Base-by-base conservation (phyloP, 148 eudicot genomes). In the Bassia scoparia region DNA sequence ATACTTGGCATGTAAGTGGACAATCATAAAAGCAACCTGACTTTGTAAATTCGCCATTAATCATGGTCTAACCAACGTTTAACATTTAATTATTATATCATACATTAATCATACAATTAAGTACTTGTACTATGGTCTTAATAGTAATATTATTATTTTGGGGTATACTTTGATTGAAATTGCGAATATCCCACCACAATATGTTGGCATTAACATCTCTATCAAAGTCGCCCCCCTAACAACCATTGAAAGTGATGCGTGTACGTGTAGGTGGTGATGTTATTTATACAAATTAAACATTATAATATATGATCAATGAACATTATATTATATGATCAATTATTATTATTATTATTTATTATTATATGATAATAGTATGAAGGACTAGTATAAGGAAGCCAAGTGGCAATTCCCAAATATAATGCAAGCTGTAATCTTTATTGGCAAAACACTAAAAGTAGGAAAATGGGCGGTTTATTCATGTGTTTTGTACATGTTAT, bases 401-500 rank as follows among this genome's bases (percentile, higher is more conserved):
- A 79, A 46, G 72, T 79, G 78, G 52, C 12, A 41, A 10, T 0
- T 61, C 16, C 37, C 3, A 41, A 20, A 13, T 18, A 26, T 5
- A 14, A n/a, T 34, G 70, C 35, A 27, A 68, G 77, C 69, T 66
- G 69, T 43, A 66, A n/a, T 41, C 50, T 65, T 66, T 27, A 29
- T 26, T 78, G 65, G 70, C 65, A 20, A 50, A 50, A 76, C 16
- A 38, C 66, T 24, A 61, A 74, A 35, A 52, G 63, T 27, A 66
- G n/a, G 5, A 41, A 71, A 24, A 49, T 41, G 41, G 65, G 30
- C 30, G 26, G 53, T 27, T 66, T 64, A 54, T 66, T 74, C 54
- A 64, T 74, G 61, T 29, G 54, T 74, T 67, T 11, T n/a, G 4
- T 54, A 37, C 77, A 66, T 78, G 80, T 78, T 66, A 56, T 68